phyloP scores from a whole-genome alignment of 176 grass and related monocot species.

The Eremochloa ophiuroides region DNA sequence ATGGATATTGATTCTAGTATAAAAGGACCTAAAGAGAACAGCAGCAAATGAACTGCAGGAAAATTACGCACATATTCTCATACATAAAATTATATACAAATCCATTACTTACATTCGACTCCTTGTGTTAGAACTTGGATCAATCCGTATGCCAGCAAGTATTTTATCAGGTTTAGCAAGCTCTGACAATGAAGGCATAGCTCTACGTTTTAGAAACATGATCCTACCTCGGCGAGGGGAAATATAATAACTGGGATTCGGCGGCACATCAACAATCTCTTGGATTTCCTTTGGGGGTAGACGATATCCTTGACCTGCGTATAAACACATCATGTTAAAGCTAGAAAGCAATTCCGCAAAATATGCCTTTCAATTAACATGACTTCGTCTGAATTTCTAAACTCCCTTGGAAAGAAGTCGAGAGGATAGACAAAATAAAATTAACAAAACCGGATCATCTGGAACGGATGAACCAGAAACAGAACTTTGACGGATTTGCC shows the following conservation, averaged over 20 bases:
- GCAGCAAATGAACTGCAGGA: background rate
- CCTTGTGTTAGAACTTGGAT: conserved; percentile 54
- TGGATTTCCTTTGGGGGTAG: conserved; percentile 67
- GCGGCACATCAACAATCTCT: conserved; percentile 77
- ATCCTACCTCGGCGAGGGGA: conserved; percentile 73
- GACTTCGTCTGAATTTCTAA: background rate
- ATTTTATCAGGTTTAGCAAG: conserved; percentile 63
- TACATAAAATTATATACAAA: conserved; percentile 12
- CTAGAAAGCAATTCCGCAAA: background rate
- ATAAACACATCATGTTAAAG: background rate
- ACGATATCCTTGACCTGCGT: conserved; percentile 29
- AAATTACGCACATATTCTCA: background rate
- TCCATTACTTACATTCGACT: conserved; percentile 64
- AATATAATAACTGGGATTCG: conserved; percentile 58
- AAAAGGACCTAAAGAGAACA: conserved; percentile 61
- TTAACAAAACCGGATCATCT: background rate
- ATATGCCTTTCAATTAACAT: background rate
- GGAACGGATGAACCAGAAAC: background rate
- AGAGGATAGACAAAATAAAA: background rate
- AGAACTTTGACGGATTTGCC: background rate
- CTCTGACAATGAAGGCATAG: conserved; percentile 66
- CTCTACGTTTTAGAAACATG: conserved; percentile 64
- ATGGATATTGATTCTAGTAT: conserved; percentile 68
- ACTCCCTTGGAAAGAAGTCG: background rate
- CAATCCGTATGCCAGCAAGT: conserved; percentile 76